Percentiles rank a stretch among this genome's conserved stretches.
Conservation (phyloP, 2,329 filamentous ascomycete genomes). For the Exophiala sp. region DNA sequence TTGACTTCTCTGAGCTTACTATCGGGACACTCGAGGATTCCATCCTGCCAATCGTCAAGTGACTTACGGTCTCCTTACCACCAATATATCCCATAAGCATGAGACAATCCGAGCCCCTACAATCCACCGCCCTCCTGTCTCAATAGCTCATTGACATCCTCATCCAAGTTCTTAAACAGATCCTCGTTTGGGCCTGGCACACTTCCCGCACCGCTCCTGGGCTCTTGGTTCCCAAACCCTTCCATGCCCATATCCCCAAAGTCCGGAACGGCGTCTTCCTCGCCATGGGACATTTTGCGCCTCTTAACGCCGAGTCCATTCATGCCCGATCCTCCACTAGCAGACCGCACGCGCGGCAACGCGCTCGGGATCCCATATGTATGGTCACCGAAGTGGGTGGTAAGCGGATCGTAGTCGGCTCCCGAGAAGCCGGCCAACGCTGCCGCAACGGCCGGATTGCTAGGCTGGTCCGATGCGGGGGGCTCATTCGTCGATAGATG, state of each 20-base stretch:
- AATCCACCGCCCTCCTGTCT: constrained; percentile 38
- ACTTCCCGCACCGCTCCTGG: background rate
- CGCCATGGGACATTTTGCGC: constrained; percentile 44
- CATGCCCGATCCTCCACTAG: constrained; percentile 27
- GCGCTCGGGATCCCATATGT: constrained; percentile 12
- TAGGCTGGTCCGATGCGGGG: constrained; percentile 2
- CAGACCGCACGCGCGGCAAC: constrained; percentile 9
- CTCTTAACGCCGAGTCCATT: constrained; percentile 39
- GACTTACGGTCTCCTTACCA: too few species aligned
- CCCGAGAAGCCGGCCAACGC: constrained; percentile 23
- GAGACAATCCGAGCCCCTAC: background rate
- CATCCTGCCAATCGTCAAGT: too few species aligned
- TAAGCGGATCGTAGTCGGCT: constrained; percentile 11
- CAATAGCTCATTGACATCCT: constrained; percentile 55
- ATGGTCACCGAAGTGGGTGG: constrained; percentile 2
- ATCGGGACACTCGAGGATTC: too few species aligned
- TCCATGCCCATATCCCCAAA: constrained; percentile 28
- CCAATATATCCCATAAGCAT: too few species aligned
- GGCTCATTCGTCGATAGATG: background rate
- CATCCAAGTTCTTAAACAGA: constrained; percentile 53
- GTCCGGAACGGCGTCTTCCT: constrained; percentile 40
- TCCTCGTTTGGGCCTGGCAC: constrained; percentile 36
- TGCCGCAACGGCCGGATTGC: constrained; percentile 24
- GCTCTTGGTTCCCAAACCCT: constrained; percentile 12
- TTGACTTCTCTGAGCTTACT: too few species aligned